These are phyloP conservation scores for Craspedostauros australis DNA, from an alignment of 108 stramenopile genomes.

Conservation along the genomic window DNA sequence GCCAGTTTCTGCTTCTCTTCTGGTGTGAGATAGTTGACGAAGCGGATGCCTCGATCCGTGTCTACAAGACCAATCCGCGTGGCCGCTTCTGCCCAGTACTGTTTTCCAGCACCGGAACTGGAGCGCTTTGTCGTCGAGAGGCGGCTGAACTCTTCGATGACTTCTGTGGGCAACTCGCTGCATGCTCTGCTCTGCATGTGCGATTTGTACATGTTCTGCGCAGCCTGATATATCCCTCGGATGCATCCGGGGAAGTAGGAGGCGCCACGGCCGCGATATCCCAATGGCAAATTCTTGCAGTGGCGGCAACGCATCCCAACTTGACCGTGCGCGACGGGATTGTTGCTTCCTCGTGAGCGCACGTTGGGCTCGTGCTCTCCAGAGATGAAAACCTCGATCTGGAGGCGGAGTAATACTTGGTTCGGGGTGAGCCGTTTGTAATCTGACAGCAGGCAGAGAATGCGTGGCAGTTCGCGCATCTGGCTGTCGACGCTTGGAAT, in stretches of 20 bases:
- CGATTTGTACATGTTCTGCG: constrained; percentile 60
- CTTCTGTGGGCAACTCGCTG: constrained; percentile 44
- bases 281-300: constrained; percentile 5
- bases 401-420: constrained; percentile 18
- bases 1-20: too few relatives aligned
- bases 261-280: constrained; percentile 11
- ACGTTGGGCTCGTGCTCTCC: constrained; percentile 9
- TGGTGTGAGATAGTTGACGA: too few relatives aligned
- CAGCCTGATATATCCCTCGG: constrained; percentile 22
- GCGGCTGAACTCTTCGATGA: constrained; percentile 41
- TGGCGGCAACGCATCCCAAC: constrained; percentile 28
- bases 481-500: too few relatives aligned
- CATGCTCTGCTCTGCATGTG: constrained; percentile 64
- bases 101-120: constrained; percentile 52
- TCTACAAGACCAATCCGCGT: constrained; percentile 62
- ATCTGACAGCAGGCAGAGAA: too few relatives aligned
- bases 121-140: constrained; percentile 43
- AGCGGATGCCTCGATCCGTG: constrained; percentile 47
- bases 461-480: too few relatives aligned
- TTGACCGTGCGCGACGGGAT: constrained; percentile 25
- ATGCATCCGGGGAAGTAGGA: constrained; percentile 22
- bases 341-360: constrained; percentile 18
- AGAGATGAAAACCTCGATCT: constrained; percentile 25
- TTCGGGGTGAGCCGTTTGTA: too few relatives aligned
- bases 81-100: constrained; percentile 68